Evolutionary conservation across 2,329 filamentous ascomycete species (phyloP).

Genomic region (Aspergillus sp.): DNA sequence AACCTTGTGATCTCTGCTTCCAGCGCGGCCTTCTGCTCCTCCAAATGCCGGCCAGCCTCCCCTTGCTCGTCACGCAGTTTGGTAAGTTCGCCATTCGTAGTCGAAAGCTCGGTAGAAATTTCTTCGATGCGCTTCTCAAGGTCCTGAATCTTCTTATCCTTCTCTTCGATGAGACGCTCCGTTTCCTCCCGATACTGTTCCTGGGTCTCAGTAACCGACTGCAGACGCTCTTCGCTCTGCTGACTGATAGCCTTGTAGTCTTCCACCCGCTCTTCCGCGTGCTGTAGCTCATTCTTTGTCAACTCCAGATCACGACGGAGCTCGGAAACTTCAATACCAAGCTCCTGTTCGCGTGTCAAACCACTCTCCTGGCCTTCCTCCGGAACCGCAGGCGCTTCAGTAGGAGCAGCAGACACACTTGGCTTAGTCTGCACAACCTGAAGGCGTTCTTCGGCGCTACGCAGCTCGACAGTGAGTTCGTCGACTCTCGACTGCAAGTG

Average conservation of each 20-base stretch:
- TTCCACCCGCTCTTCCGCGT: conserved; percentile 76
- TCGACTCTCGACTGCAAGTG: conserved; percentile 86
- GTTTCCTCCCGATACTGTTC: conserved; percentile 88
- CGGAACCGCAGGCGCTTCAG: conserved; percentile 44
- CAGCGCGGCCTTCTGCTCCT: conserved; percentile 78
- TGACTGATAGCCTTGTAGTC: conserved; percentile 88
- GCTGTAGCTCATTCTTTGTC: conserved; percentile 75
- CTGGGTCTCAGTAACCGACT: conserved; percentile 74
- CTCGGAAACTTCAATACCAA: conserved; percentile 80
- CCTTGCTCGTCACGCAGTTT: conserved; percentile 77
- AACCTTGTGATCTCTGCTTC: conserved; percentile 78
- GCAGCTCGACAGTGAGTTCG: conserved; percentile 83
- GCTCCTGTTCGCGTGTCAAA: conserved; percentile 71
- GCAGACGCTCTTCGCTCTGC: conserved; percentile 80
- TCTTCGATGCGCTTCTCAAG: conserved; percentile 82
- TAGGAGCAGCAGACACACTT: conserved; percentile 59
- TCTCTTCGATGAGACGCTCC: conserved; percentile 72
- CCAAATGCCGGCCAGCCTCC: conserved; percentile 68
- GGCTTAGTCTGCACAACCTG: conserved; percentile 79
- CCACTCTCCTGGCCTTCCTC: conserved; percentile 57
- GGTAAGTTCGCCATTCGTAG: conserved; percentile 79
- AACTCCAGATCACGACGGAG: conserved; percentile 85
- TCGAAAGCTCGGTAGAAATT: conserved; percentile 76
- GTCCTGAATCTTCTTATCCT: conserved; percentile 76
- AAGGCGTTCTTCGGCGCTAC: conserved; percentile 83